Conservation (phyloP, 1,284 basidiomycete species). For the Pseudozyma tsukubaensis region DNA sequence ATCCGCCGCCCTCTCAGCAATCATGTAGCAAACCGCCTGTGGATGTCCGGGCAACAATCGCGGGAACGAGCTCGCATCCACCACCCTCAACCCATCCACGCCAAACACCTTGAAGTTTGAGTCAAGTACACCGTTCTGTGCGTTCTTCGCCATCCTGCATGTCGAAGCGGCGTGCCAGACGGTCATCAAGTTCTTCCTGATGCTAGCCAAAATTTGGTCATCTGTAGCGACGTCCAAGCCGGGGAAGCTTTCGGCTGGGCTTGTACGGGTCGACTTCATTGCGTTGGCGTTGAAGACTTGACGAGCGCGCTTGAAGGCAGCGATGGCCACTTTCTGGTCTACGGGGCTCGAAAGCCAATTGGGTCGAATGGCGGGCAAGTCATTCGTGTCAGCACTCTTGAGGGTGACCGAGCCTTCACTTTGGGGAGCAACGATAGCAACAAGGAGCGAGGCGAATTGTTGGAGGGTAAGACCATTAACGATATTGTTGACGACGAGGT, state of each 20-base stretch:
- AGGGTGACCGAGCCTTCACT: constrained; percentile 69
- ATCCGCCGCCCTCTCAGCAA: constrained; percentile 47
- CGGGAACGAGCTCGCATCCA: constrained; percentile 73
- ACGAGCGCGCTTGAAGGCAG: constrained; percentile 35
- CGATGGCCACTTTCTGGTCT: constrained; percentile 67
- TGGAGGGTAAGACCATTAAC: constrained; percentile 32
- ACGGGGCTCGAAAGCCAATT: constrained; percentile 53
- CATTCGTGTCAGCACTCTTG: constrained; percentile 67
- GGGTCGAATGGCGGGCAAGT: constrained; percentile 71
- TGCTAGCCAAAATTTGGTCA: constrained; percentile 69
- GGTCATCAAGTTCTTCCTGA: constrained; percentile 69
- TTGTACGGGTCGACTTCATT: constrained; percentile 68
- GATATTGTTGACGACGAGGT: constrained; percentile 41
- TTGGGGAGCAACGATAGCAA: constrained; percentile 55
- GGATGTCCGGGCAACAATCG: constrained; percentile 52
- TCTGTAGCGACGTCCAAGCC: constrained; percentile 67
- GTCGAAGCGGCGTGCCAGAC: constrained; percentile 70
- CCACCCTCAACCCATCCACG: constrained; percentile 70
- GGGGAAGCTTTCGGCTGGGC: constrained; percentile 67
- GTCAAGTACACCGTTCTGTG: constrained; percentile 71
- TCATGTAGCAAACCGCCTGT: constrained; percentile 56
- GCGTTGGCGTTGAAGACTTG: constrained; percentile 64
- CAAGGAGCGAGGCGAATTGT: constrained; percentile 48
- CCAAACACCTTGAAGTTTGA: constrained; percentile 72
- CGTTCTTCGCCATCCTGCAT: constrained; percentile 68